Evolutionary conservation across 1,139 yeast genomes (phyloP).

Genomic region (Candida tropicalis): DNA sequence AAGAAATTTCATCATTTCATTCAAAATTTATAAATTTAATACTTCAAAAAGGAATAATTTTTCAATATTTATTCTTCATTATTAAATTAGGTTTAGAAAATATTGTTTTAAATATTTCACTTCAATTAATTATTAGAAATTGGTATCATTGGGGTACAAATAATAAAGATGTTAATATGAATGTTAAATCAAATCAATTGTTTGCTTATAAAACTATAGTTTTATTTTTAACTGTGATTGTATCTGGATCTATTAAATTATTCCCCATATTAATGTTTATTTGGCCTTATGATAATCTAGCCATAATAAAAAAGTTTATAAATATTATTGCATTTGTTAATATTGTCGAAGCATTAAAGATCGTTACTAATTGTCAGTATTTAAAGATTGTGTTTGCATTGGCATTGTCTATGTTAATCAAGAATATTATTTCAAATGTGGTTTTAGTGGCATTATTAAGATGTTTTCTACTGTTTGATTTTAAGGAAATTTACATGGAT

Average conservation of each 20-base stretch:
- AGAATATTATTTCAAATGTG: neutral
- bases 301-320: conserved; percentile 63
- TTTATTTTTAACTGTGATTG: conserved; percentile 66
- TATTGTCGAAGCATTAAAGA: conserved; percentile 65
- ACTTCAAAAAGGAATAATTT: conserved; percentile 45
- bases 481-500: neutral
- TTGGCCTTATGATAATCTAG: conserved; percentile 87
- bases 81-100: conserved; percentile 64
- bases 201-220: conserved; percentile 34
- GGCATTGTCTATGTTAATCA: neutral
- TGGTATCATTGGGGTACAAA: conserved; percentile 34
- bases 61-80: conserved; percentile 72
- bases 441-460: neutral
- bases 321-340: conserved; percentile 64
- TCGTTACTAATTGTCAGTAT: conserved; percentile 29
- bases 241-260: conserved; percentile 77
- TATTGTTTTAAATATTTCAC: conserved; percentile 49
- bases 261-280: conserved; percentile 94
- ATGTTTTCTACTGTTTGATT: conserved; percentile 2
- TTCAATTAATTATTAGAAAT: conserved; percentile 45
- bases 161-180: conserved; percentile 15
- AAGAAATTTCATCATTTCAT: conserved; percentile 52
- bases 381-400: conserved; percentile 1
- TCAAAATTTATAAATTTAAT: conserved; percentile 22
- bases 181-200: conserved; percentile 22